Base-by-base conservation (phyloP, 169 alveolate genomes). In the Perkinsus olseni region DNA sequence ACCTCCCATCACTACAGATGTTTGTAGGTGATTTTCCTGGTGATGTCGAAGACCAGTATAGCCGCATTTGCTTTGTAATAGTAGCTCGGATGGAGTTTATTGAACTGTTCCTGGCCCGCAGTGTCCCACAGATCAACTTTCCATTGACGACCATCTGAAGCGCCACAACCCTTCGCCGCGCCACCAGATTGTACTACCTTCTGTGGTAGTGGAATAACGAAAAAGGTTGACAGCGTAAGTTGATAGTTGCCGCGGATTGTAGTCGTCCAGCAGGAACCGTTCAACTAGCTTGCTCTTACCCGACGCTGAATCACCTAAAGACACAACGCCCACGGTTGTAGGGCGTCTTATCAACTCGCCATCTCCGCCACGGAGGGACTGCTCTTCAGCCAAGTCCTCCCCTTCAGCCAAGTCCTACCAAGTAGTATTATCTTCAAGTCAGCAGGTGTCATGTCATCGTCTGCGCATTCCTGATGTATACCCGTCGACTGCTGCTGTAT, bases 81-180 rank as follows among this genome's bases (percentile, higher is more conserved):
- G 90, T 96, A 96, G 31, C 97, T 94, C 38, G 97, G 97, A 94
- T 97, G 98, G 51, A 97, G 91, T 39, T 95, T 96, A 82, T 95
- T 93, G 94, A 97, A 97, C 82, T 95, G 97, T 94, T 97, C 99
- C 94, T 97, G 97, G 62, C 99, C 99, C 31, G 98, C 98, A 0
- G 99, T 97, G 94, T 97, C 99, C 98, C 99, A 97, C 90, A 97
- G 95, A 95, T 97, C 99, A 21, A 97, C 94, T 74, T 95, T 94
- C 93, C 95, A 95, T 62, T 95, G 94, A 92, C 96, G 92, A 39
- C 97, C 97, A 74, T 96, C 96, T 92, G 94, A 45, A 28, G 93
- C 91, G 62, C 97, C 3, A 40, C 50, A 40, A 3, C 3, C 50
- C 50, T 40, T 11, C 50, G 11, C 50, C 11, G 50, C 50, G 50